Evolutionary conservation across 2,329 filamentous ascomycete species (phyloP), one percentile per base, ranked within the genome.

Genomic region (Arthroderma sp.): DNA sequence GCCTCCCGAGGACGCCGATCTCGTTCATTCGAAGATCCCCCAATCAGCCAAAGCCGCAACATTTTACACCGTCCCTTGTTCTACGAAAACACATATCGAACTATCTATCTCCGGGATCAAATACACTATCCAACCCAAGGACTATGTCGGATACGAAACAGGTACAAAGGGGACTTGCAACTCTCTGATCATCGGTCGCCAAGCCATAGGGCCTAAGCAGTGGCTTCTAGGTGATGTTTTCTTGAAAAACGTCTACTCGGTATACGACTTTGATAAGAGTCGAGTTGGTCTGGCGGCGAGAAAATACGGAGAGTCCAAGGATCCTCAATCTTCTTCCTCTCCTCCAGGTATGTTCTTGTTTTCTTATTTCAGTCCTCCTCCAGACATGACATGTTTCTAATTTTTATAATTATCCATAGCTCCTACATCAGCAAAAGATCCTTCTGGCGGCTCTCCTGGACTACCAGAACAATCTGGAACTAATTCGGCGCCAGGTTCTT

Each of bases 211-310:
- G 0, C 77, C 64, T 64, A 67, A 73, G 35, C 72, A 83, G 28
- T 95, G 89, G 88, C 76, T 95, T n/a, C 71, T 95, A 0, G 90
- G 90, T 1, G 89, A 90, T 63, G 81, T 86, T 0, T 95, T 95
- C 65, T 73, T 95, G 60, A 95, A 94, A 74, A 95, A 94, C 64
- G 89, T 95, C 15, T 95, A 95, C 67, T 77, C 82, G 1, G 84
- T 93, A 23, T 95, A 94, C 68, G 90, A 95, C 68, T 81, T 81
- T 56, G 88, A 91, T 54, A 66, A 73, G 38, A 65, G 64, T 37
- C 66, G 68, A 43, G 67, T 76, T 39, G 74, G 74, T 59, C 11
- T 54, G 8, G 51, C 51, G 17, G 37, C 33, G 19, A 25, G 51
- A 17, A 54, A 54, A 3, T 37, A 38, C 23, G 51, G 13, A 15